Base-by-base conservation (phyloP, 345 rosid genomes). In the Hypericum androsaemum region DNA sequence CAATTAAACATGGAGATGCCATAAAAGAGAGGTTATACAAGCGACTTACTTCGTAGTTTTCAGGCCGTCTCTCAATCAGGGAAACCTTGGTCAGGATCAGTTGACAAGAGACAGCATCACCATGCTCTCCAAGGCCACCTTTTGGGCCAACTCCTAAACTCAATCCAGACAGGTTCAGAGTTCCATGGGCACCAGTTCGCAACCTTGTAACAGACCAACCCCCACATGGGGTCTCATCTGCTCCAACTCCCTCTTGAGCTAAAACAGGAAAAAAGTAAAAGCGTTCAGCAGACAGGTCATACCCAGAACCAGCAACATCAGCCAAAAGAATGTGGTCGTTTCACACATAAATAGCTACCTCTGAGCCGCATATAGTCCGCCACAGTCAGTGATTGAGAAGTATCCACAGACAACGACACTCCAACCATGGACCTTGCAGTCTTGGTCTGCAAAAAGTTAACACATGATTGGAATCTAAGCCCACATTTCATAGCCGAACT, bases 1-100 rank as follows among this genome's bases (percentile, higher is more conserved):
- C 39, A 10, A 37, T 7, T 6, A 35, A 36, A 9, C 7, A 5
- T 3, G 37, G 13, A 35, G 56, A 58, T 42, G 37, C 61, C 32
- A 45, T 47, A 32, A 43, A 40, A 14, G 16, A 72, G 5, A 13
- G 22, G 10, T 32, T 22, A 22, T 22, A 22, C 32, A 22, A 22
- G 32, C 74, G 70, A 71, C 98, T 85, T 88, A 92, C 98, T 85
- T 92, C 98, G 78, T 88, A 92, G 86, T 92, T 92, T 76, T 83
- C 90, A 9, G 83, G 89, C 7, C 97, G 89, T 62, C 98, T 88
- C 78, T 92, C 97, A 52, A 88, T 83, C 59, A 92, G 83, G n/a
- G 98, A 92, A 64, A 61, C 80, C 77, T 78, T 83, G 16, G 98
- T 83, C 64, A 92, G 82, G 65, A 85, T 81, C 53, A 92, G 85